Conservation (phyloP, 2,329 filamentous ascomycete genomes). For the Monosporascus sp. region DNA sequence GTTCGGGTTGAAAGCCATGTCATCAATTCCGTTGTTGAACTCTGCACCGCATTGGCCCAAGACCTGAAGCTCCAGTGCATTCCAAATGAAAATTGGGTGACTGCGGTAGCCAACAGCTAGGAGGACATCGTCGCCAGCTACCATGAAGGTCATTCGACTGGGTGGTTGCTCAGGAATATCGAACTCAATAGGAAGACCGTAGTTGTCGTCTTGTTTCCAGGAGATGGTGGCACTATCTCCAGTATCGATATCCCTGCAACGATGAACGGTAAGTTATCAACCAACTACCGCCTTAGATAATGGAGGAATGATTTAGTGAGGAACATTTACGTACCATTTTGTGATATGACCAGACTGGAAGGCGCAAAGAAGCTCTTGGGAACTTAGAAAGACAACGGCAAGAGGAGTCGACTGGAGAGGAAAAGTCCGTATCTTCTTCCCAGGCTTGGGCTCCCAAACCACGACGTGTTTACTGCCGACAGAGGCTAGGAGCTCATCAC, state of each 20-base stretch:
- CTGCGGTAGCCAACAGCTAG: conserved; percentile 21
- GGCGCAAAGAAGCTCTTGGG: no score
- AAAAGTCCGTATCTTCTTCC: no score
- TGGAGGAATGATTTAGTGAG: no score
- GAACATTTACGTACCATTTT: conserved; percentile 16
- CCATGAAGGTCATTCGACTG: conserved; percentile 7
- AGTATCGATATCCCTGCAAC: conserved; percentile 2
- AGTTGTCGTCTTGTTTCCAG: not conserved
- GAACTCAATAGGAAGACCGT: no score
- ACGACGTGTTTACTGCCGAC: no score
- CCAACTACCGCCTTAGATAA: no score
- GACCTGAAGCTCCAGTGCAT: conserved; percentile 10
- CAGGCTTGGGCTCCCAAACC: no score
- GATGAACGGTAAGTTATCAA: no score
- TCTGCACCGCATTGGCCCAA: conserved; percentile 12
- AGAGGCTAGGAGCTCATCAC: no score
- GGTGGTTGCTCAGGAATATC: conserved; percentile 11
- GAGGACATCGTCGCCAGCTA: conserved; percentile 7
- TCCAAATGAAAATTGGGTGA: conserved; percentile 20
- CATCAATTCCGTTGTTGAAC: conserved; percentile 18
- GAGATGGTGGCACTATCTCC: not conserved
- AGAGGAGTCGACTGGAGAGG: no score
- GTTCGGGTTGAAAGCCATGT: conserved; percentile 24
- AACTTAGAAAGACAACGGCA: no score
- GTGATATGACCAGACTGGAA: no score